Evolutionary conservation across 768 basidiomycete genomes (phyloP).

Genomic region (Roridomyces roridus): DNA sequence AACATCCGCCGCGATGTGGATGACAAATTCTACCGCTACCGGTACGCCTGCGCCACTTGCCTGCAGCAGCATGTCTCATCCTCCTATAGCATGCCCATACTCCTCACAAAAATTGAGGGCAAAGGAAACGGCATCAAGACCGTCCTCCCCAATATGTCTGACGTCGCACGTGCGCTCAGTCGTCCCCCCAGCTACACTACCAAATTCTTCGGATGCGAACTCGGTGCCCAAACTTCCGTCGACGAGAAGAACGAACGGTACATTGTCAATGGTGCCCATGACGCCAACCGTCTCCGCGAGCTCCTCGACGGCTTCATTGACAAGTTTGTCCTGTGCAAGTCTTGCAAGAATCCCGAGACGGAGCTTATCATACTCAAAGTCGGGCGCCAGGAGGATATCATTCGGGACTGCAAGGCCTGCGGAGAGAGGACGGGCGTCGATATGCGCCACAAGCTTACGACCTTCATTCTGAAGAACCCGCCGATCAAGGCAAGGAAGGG

Average conservation of each 20-base stretch:
- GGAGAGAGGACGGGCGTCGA: constrained; percentile 91
- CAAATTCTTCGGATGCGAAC: constrained; percentile 99
- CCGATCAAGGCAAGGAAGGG: constrained; percentile 86
- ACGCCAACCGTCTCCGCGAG: constrained; percentile 89
- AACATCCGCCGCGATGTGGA: constrained; percentile 97
- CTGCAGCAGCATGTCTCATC: constrained; percentile 14
- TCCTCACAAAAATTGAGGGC: constrained; percentile 96
- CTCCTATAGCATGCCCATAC: constrained; percentile 82
- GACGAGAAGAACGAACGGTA: constrained; percentile 98
- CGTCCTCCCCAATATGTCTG: constrained; percentile 97
- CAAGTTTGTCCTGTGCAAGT: constrained; percentile 95
- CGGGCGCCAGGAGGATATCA: constrained; percentile 83
- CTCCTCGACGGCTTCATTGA: constrained; percentile 97
- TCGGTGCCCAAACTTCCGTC: constrained; percentile 96
- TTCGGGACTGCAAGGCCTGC: constrained; percentile 98
- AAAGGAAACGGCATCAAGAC: constrained; percentile 99
- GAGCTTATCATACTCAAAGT: constrained; percentile 89
- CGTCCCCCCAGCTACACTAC: constrained; percentile 96
- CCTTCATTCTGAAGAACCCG: constrained; percentile 97
- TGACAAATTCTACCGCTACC: constrained; percentile 96
- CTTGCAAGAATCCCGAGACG: constrained; percentile 99
- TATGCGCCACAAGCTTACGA: constrained; percentile 96
- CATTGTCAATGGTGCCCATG: constrained; percentile 98
- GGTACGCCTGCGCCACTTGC: constrained; percentile 48
- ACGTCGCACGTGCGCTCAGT: constrained; percentile 93